Conservation (phyloP, 768 basidiomycete genomes). For the Porpolomopsis calyptriformis region DNA sequence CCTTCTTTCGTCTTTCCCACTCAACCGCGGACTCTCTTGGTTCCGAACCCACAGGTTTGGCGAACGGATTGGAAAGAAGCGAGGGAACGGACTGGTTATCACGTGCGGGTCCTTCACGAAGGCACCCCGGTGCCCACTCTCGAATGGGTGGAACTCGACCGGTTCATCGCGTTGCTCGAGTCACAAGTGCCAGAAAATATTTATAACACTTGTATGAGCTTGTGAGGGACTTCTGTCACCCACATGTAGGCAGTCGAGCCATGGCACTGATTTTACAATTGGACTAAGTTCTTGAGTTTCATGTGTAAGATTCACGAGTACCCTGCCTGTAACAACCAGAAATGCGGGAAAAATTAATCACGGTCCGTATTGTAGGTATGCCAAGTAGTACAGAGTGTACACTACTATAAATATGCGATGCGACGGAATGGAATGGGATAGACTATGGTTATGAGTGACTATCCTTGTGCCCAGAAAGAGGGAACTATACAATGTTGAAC, state of each 20-base stretch:
- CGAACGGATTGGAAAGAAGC: not conserved
- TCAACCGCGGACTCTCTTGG: too few relatives aligned
- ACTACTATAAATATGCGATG: not conserved
- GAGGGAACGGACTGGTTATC: too few relatives aligned
- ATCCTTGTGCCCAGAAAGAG: too few relatives aligned
- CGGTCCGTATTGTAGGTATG: not conserved
- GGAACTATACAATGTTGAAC: too few relatives aligned
- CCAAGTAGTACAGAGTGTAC: not conserved
- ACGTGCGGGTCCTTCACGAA: conserved; percentile 12
- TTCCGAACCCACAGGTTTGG: conserved; percentile 11
- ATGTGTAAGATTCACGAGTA: not conserved
- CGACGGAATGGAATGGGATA: too few relatives aligned
- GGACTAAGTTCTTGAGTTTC: too few relatives aligned
- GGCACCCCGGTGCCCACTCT: conserved; percentile 8
- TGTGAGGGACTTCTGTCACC: not conserved
- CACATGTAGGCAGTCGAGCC: too few relatives aligned
- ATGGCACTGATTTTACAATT: too few relatives aligned
- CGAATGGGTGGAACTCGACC: conserved; percentile 8
- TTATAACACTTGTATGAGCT: conserved; percentile 7
- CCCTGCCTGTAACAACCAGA: not conserved
- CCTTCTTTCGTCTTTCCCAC: not conserved
- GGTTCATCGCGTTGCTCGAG: conserved; percentile 9
- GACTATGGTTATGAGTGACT: not conserved
- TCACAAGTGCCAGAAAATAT: conserved; percentile 9
- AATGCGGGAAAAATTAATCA: not conserved